phyloP scores from a whole-genome alignment of 805 yeast genomes.

The Barnettozyma vustinii region DNA sequence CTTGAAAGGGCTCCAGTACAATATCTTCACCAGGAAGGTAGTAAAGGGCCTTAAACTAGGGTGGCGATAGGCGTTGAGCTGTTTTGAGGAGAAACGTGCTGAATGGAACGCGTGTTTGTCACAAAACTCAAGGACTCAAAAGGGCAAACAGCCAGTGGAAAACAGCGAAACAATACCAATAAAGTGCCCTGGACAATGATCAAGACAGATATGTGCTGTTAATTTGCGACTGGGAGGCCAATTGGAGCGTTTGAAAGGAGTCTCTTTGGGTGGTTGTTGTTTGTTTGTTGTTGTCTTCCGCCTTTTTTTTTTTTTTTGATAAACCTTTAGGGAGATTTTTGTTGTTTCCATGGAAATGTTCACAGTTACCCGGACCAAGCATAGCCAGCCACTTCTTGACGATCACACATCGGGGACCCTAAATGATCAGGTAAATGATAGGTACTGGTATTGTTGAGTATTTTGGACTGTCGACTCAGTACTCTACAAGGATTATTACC shows the following conservation, averaged over 20 bases:
- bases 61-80: neutral
- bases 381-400: neutral
- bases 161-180: neutral
- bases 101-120: neutral
- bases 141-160: neutral
- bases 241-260: conserved; percentile 1
- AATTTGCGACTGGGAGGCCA: neutral
- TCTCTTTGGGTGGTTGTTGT: neutral
- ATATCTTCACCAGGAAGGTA: neutral
- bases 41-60: neutral
- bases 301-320: conserved; percentile 2
- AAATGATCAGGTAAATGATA: too few relatives aligned
- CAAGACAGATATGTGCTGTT: neutral
- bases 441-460: too few relatives aligned
- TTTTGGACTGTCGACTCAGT: too few relatives aligned
- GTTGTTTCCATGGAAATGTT: conserved; percentile 4
- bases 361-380: conserved; percentile 1
- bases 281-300: conserved; percentile 1
- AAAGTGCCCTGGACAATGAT: neutral
- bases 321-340: conserved; percentile 5
- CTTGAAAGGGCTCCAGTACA: neutral
- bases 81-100: neutral
- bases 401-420: too few relatives aligned
- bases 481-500: too few relatives aligned
- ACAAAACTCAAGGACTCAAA: neutral